Conservation (phyloP, 148 eudicot species). For the Rhododendron vialii region DNA sequence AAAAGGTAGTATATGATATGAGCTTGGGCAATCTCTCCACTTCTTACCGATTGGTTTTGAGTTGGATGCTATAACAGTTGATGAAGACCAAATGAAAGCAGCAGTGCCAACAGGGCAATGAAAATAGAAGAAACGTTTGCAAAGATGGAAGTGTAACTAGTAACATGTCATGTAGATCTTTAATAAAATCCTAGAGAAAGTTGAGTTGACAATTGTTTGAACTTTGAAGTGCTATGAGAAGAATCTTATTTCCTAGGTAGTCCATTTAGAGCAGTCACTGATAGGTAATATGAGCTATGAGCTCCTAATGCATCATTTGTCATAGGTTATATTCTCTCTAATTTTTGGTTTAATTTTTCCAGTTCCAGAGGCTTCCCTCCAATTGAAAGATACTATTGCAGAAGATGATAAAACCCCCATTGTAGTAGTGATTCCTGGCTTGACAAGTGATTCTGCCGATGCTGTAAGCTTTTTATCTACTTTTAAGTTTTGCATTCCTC, state of each 20-base stretch:
- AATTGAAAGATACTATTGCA: conserved; percentile 26
- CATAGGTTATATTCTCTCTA: conserved; percentile 1
- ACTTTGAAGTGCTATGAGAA: neutral
- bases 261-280: neutral
- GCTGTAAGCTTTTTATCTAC: conserved; percentile 44
- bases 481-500: neutral
- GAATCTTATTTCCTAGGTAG: neutral
- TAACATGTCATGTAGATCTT: neutral
- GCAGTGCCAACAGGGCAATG: neutral
- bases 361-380: conserved; percentile 38
- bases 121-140: neutral
- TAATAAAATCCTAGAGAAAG: neutral
- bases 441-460: conserved; percentile 79
- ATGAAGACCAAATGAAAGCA: neutral
- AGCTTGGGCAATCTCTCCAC: neutral
- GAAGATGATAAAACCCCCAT: conserved; percentile 59
- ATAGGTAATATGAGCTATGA: neutral
- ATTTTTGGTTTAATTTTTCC: conserved; percentile 8
- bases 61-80: neutral
- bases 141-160: neutral
- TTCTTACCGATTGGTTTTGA: neutral
- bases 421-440: conserved; percentile 78
- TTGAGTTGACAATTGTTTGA: neutral
- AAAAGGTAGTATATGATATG: neutral
- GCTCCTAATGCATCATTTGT: neutral